phyloP scores from a whole-genome alignment of 2,329 filamentous ascomycete species.

The Fusarium nurragi region DNA sequence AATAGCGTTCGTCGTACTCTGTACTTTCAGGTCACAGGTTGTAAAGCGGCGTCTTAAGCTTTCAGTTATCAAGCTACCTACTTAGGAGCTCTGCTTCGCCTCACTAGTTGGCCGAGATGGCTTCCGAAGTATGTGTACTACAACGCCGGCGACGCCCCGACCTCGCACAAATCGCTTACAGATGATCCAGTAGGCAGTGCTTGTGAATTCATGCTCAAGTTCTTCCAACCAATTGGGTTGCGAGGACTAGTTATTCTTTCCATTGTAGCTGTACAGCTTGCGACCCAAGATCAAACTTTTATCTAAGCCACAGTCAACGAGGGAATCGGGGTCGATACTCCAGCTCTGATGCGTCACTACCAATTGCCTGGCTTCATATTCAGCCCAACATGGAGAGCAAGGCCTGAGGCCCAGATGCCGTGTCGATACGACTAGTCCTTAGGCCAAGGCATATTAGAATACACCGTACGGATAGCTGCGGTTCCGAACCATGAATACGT shows the following conservation, averaged over 20 bases:
- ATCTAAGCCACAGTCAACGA: conserved; percentile 13
- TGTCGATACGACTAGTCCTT: not conserved
- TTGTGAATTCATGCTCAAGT: not conserved
- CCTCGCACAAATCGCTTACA: not conserved
- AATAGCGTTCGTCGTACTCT: not conserved
- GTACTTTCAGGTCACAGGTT: not conserved
- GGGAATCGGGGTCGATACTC: not conserved
- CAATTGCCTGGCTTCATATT: not conserved
- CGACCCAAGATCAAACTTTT: not conserved
- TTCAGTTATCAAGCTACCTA: not conserved
- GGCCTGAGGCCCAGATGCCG: not conserved
- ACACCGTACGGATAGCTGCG: not conserved
- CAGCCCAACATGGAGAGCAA: not conserved
- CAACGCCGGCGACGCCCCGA: not conserved
- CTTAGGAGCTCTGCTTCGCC: not conserved
- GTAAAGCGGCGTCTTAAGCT: not conserved
- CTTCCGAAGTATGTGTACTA: not conserved
- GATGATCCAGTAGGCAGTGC: conserved; percentile 9
- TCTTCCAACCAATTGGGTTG: not conserved
- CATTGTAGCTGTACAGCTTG: not conserved
- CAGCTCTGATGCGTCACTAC: not conserved
- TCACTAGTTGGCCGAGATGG: not conserved
- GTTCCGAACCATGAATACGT: not conserved
- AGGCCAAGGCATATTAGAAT: conserved; percentile 1
- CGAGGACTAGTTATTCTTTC: not conserved